Base-by-base conservation (phyloP, 1,284 basidiomycete genomes). In the Hymenochaete sp. region DNA sequence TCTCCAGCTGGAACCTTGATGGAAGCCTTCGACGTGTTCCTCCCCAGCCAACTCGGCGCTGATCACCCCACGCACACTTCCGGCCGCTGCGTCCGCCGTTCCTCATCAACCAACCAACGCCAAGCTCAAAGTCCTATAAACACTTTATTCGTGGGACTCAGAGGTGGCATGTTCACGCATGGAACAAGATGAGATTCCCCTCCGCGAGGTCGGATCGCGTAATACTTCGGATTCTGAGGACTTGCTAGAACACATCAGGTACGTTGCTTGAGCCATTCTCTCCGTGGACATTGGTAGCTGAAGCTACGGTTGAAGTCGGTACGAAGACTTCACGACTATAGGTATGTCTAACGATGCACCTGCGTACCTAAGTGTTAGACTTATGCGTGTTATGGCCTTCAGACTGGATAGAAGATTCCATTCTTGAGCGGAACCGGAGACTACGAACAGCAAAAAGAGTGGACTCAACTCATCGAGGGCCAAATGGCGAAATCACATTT, bases 391-490 rank as follows among this genome's bases (percentile, higher is more conserved):
- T 18, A 35, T 51, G 72, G 10, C 16, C 24, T 14, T n/a, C 52
- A 79, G 92, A 97, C 62, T 97, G 92, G 93, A 87, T 97, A 47
- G 87, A 95, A 59, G 93, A 97, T 65, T 90, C 91, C 2, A 78
- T 93, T 43, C 75, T 88, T 29, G 92, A 97, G 57, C 73, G 90
- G 24, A 85, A 83, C 51, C 68, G 83, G 56, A 74, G 87, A 32
- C 68, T 86, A 55, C 72, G 78, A 49, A 71, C 74, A 50, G 67
- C 73, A 6, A 66, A 71, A 48, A 67, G 68, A 42, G 56, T 71
- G n/a, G 67, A 71, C 38, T 59, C 64, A 8, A 65, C 74, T 13
- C 62, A 72, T 46, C 72, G 75, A 39, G 72, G 72, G 7, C 71
- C 72, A 41, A 67, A 67, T 46, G 74, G 70, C 52, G 67, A 68